Percentiles rank a stretch among this genome's conserved stretches.
phyloP scores from a whole-genome alignment of 768 basidiomycete species.

The Trichaptum fuscoviolaceum region DNA sequence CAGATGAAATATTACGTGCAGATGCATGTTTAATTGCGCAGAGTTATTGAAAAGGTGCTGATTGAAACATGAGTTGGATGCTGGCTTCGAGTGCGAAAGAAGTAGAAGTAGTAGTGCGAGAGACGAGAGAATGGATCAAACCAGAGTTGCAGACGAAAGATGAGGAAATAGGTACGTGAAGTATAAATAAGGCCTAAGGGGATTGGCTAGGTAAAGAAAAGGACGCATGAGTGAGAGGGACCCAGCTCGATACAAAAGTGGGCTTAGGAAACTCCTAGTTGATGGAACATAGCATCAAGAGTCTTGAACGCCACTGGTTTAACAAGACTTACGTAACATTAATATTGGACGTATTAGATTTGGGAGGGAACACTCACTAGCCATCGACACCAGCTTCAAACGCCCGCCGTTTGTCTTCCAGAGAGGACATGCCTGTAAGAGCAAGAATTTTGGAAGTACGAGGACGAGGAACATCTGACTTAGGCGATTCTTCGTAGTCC shows the following conservation, averaged over 20 bases:
- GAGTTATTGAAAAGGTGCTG: neutral
- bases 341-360: conserved; percentile 6
- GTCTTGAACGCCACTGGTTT: conserved; percentile 96
- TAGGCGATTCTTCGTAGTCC: conserved; percentile 19
- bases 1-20: neutral
- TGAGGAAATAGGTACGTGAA: neutral
- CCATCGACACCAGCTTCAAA: conserved; percentile 94
- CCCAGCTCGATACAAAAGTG: neutral
- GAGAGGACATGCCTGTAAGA: conserved; percentile 88
- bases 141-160: neutral
- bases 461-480: conserved; percentile 29
- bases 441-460: conserved; percentile 56
- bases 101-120: neutral
- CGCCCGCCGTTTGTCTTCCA: conserved; percentile 87
- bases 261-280: conserved; percentile 48
- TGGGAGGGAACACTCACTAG: conserved; percentile 57
- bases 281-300: conserved; percentile 77
- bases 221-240: no score
- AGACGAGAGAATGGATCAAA: neutral
- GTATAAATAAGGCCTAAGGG: neutral
- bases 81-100: neutral
- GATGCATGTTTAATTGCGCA: neutral
- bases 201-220: no score
- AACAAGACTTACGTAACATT: conserved; percentile 54
- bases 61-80: neutral